Evolutionary conservation across 179 eudicot species (phyloP).

Genomic region (Gypsophila paniculata): DNA sequence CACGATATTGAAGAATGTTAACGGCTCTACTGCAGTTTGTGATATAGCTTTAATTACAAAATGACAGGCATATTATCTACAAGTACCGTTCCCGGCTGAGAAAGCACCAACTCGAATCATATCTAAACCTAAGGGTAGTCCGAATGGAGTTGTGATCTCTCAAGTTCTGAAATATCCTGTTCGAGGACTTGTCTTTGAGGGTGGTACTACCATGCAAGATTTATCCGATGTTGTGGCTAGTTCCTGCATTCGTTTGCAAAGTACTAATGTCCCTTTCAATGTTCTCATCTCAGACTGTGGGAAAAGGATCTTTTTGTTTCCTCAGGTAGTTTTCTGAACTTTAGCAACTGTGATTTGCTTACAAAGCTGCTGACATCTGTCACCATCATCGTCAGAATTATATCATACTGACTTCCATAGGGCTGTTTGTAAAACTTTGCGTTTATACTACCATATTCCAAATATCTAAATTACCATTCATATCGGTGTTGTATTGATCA

Average conservation of each 20-base stretch:
- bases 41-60: background rate
- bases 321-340: conserved; percentile 52
- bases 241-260: conserved; percentile 79
- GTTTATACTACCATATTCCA: background rate
- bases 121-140: conserved; percentile 25
- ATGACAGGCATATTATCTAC: conserved; percentile 77
- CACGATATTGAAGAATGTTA: background rate
- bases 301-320: conserved; percentile 63
- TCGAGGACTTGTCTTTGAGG: conserved; percentile 79
- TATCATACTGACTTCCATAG: background rate
- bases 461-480: background rate
- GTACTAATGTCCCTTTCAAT: conserved; percentile 74
- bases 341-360: background rate
- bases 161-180: conserved; percentile 68
- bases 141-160: conserved; percentile 51
- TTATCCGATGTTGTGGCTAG: conserved; percentile 57
- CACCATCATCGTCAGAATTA: background rate
- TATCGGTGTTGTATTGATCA: background rate
- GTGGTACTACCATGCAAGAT: conserved; percentile 54
- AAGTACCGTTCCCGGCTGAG: conserved; percentile 71
- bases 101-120: conserved; percentile 60
- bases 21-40: background rate
- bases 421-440: background rate
- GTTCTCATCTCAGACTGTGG: conserved; percentile 81
- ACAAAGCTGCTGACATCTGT: background rate